These are phyloP conservation scores for Puccinia hordei DNA, from an alignment of 1,284 basidiomycete genomes.

Conservation along the genomic window DNA sequence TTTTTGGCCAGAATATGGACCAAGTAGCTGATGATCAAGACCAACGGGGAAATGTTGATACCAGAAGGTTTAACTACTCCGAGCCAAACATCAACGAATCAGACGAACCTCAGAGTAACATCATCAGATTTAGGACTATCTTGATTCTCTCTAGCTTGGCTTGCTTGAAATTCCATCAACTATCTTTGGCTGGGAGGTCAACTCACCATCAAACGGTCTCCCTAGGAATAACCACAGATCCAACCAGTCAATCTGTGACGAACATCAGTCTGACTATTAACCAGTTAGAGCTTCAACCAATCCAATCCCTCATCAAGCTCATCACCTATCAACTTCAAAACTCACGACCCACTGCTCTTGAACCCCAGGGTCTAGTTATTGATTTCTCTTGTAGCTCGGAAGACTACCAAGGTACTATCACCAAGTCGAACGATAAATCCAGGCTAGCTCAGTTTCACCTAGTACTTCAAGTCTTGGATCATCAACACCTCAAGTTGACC, in stretches of 20 bases:
- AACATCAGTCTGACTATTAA: background rate
- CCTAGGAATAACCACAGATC: background rate
- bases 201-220: background rate
- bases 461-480: background rate
- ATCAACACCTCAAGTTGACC: background rate
- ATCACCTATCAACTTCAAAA: constrained; percentile 8
- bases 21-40: background rate
- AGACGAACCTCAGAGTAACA: background rate
- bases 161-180: constrained; percentile 7
- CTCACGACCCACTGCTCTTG: background rate
- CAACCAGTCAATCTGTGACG: background rate
- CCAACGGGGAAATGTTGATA: background rate
- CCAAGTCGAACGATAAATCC: background rate
- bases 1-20: no score
- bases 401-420: background rate
- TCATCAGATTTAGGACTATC: background rate
- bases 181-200: background rate
- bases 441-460: background rate
- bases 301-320: constrained; percentile 9
- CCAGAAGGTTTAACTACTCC: background rate
- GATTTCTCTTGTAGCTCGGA: constrained; percentile 14
- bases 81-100: background rate
- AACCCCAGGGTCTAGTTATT: background rate
- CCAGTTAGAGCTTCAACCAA: background rate
- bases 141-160: constrained; percentile 7